Evolutionary conservation across 2,329 filamentous ascomycete genomes (phyloP), one percentile per base, ranked within the genome.

Genomic region (Thermomyces lanuginosus): DNA sequence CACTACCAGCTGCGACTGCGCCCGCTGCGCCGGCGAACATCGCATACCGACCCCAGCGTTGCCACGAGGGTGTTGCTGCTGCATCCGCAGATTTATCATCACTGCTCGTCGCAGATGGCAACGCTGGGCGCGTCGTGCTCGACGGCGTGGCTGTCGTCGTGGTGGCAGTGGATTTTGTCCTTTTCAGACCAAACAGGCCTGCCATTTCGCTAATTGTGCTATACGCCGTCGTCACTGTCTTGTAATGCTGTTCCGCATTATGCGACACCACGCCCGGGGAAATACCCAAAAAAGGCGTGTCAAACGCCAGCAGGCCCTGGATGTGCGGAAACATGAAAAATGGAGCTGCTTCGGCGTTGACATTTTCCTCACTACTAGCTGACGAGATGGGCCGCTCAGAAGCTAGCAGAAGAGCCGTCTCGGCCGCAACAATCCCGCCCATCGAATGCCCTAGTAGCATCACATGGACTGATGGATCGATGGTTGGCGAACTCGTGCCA

Each of bases 351-450:
- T 48, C 46, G 21, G 46, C 36, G 8, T 42, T 16, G 15, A 28
- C 26, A n/a, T 19, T 29, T 22, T 9, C 27, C 14, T 8, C 27
- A 4, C 17, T 22, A 13, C 9, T 17, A 8, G 29, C 12, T 37
- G 25, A 38, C 39, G 34, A 42, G 23, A 61, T 52, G 38, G 66
- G 62, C 33, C 71, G 62, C 38, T 80, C 79, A 33, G 72, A 66
- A 22, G 79, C 55, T 27, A 95, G 66, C 21, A 74, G 66, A 40
- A 93, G 69, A 36, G 86, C 63, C 8, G 82, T 77, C 48, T 95
- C 89, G 17, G 83, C 86, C 7, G 82, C 86, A 24, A 95, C 83
- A 42, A 95, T 93, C 41, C 89, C 89, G 40, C 79, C 79, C 79
- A 78, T 93, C 6, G 77, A 84, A 51, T 93, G 84, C 13, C 84